Evolutionary conservation across 2,329 filamentous ascomycete species (phyloP).

Genomic region (Blastomyces emzantsi): DNA sequence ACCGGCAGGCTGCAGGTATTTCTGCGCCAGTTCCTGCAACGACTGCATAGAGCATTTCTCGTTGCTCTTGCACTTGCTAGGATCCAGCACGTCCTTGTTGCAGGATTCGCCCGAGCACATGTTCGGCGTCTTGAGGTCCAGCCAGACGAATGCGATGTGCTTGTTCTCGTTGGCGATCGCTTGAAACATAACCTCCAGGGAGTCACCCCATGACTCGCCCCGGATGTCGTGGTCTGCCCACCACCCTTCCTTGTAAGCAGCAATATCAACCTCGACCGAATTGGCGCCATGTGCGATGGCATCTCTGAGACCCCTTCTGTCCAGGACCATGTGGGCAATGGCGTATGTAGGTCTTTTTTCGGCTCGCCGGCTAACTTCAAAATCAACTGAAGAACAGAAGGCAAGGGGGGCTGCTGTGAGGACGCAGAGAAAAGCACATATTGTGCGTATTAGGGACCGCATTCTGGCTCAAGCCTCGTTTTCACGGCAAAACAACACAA

Average conservation of each 20-base stretch:
- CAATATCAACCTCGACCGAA: conserved; percentile 19
- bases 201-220: conserved; percentile 6
- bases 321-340: conserved; percentile 37
- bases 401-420: not conserved
- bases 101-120: conserved; percentile 7
- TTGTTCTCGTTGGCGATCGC: conserved; percentile 13
- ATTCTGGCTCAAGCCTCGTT: not conserved
- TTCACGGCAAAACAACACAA: no score
- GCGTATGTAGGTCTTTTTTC: conserved; percentile 3
- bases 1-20: conserved; percentile 14
- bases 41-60: conserved; percentile 15
- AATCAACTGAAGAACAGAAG: not conserved
- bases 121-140: conserved; percentile 20
- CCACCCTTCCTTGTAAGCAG: conserved; percentile 15
- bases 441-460: not conserved
- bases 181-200: conserved; percentile 12
- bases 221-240: conserved; percentile 18
- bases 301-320: conserved; percentile 10
- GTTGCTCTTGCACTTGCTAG: not conserved
- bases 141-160: conserved; percentile 19
- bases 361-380: not conserved
- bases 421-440: not conserved
- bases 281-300: conserved; percentile 19
- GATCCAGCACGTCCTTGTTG: not conserved
- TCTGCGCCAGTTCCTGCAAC: conserved; percentile 15